Evolutionary conservation across 2,329 filamentous ascomycete genomes (phyloP).

Genomic region (Penicillium sp.): DNA sequence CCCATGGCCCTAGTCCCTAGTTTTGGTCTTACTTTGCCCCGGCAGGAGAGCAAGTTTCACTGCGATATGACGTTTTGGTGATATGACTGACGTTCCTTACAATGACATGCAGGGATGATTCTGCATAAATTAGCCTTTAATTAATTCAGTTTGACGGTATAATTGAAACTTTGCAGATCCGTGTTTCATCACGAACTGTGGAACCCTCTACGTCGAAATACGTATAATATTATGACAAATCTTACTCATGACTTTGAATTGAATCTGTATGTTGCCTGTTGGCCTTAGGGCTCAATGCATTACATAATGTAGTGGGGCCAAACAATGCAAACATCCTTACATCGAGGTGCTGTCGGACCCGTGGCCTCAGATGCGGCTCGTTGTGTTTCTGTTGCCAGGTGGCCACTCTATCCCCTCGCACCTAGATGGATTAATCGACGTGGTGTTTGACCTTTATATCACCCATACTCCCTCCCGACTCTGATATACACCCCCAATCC

Average conservation of each 20-base stretch:
- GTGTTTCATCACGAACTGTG: neutral
- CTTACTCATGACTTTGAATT: neutral
- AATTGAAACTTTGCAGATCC: neutral
- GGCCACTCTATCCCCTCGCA: slow-evolving; percentile 29
- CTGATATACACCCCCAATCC: neutral
- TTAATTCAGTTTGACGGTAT: neutral
- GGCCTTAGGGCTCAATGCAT: slow-evolving; percentile 1
- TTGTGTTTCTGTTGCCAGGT: slow-evolving; percentile 33
- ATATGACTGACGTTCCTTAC: slow-evolving; percentile 21
- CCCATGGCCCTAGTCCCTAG: neutral
- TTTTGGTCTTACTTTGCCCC: neutral
- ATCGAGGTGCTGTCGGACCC: slow-evolving; percentile 12
- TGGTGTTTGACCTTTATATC: slow-evolving; percentile 7
- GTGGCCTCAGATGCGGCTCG: slow-evolving; percentile 24
- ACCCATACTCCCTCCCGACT: neutral
- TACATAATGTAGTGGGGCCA: slow-evolving; percentile 10
- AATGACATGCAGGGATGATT: slow-evolving; percentile 11
- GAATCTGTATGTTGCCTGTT: neutral
- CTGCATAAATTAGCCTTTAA: slow-evolving; percentile 15
- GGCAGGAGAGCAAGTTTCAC: slow-evolving; percentile 1
- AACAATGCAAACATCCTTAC: slow-evolving; percentile 23
- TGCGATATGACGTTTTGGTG: neutral
- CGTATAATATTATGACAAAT: neutral
- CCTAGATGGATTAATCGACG: slow-evolving; percentile 28
- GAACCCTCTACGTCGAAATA: neutral